phyloP scores from a whole-genome alignment of 129 eudicot species.

The Tagetes patula region DNA sequence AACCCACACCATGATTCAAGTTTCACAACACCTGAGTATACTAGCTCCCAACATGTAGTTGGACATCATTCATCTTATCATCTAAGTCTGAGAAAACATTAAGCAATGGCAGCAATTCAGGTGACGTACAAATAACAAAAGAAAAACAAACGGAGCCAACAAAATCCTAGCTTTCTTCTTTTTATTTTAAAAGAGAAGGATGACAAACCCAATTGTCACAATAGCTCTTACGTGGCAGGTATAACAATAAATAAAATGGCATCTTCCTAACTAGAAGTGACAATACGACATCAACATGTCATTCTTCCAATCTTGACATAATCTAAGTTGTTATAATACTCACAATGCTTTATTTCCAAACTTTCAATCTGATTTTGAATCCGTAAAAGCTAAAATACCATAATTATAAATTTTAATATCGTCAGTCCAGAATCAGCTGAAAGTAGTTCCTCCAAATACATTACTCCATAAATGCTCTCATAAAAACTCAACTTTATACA shows the following conservation, averaged over 20 bases:
- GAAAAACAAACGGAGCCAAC: slow-evolving; percentile 5
- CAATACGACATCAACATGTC: background rate
- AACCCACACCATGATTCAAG: slow-evolving; percentile 19
- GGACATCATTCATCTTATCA: slow-evolving; percentile 1
- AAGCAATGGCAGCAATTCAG: slow-evolving; percentile 16
- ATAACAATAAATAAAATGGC: background rate
- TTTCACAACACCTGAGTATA: slow-evolving; percentile 9
- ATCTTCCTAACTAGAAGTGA: slow-evolving; percentile 10
- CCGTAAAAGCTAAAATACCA: background rate
- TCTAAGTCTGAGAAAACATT: slow-evolving; percentile 3
- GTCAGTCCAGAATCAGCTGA: background rate
- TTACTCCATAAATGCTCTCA: too few species aligned
- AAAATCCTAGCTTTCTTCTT: slow-evolving; percentile 10
- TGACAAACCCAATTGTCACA: slow-evolving; percentile 4
- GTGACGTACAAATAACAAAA: background rate
- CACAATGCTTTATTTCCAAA: background rate
- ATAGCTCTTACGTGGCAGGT: background rate
- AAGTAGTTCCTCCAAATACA: background rate
- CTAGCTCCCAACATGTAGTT: background rate
- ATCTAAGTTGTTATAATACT: slow-evolving; percentile 13
- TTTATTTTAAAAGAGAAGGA: background rate
- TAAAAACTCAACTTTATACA: too few species aligned
- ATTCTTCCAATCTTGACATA: background rate
- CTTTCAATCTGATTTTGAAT: background rate
- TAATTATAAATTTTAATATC: background rate